Evolutionary conservation across 768 basidiomycete species (phyloP).

Genomic region (Boletus reticulatus): DNA sequence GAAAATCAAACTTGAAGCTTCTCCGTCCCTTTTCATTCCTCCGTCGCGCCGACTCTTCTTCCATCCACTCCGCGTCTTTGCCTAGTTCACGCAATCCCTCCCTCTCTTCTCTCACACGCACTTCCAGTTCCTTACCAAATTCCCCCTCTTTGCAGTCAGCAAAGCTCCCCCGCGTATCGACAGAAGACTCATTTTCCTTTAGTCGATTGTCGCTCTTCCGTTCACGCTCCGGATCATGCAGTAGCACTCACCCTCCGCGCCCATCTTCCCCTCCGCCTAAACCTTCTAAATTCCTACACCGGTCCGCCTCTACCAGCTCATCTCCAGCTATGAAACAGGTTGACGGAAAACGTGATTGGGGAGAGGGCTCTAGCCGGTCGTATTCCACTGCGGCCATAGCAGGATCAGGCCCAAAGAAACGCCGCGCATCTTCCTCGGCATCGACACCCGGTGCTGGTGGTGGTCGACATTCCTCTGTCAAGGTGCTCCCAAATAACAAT

Average conservation of each 20-base stretch:
- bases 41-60: constrained; percentile 12
- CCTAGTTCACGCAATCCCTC: constrained; percentile 13
- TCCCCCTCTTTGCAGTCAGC: constrained; percentile 9
- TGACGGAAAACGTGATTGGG: constrained; percentile 2
- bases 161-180: constrained; percentile 19
- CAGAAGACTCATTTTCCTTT: constrained; percentile 32
- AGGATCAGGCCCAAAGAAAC: constrained; percentile 11
- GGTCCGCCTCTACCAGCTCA: constrained; percentile 24
- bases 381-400: neutral
- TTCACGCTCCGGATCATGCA: constrained; percentile 17
- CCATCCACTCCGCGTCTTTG: constrained; percentile 12
- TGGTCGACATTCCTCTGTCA: constrained; percentile 25
- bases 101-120: constrained; percentile 10
- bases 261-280: constrained; percentile 18
- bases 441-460: constrained; percentile 25
- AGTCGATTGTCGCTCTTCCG: constrained; percentile 32
- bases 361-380: neutral
- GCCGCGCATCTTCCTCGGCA: constrained; percentile 24
- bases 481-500: neutral
- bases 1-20: constrained; percentile 16
- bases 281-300: constrained; percentile 11
- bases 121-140: constrained; percentile 13
- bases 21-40: constrained; percentile 22
- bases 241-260: neutral
- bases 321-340: neutral